Evolutionary conservation across 495 filamentous ascomycete genomes (phyloP), one percentile per base, ranked within the genome.

Genomic region (Elasticomyces elasticus): DNA sequence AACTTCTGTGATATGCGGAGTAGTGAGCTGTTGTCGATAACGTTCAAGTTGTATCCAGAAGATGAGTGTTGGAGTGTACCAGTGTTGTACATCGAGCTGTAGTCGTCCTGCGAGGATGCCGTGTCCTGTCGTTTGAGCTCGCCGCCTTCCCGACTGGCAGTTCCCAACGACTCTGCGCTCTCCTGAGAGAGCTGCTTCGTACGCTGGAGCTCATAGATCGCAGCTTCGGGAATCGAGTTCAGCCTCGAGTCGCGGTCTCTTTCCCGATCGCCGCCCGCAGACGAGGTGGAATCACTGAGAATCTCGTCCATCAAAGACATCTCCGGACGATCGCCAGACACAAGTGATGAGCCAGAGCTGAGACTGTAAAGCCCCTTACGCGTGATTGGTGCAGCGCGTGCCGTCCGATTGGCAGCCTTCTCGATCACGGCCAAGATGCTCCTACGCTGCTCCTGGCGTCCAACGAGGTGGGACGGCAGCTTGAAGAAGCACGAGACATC

Each of bases 401-500:
- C 54, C 7, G 50, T 49, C 2, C 57, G 57, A 59, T 72, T 79
- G 9, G 82, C 76, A 23, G 86, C 80, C 44, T 79, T 81, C 51
- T 91, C 82, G 28, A 94, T 83, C 4, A 90, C 73, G 51, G 73
- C 80, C 5, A 89, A 68, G 11, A 94, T 78, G 52, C 74, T 76
- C 19, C 79, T 69, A 41, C 79, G 80, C 62, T 94, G 88, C 56
- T 80, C 71, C 49, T 80, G 75, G 52, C 88, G 79, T 17, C 89
- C 89, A 52, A 92, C 81, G 78, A 89, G 87, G n/a, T 70, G 68
- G 1, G 78, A 77, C 2, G 89, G 88, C 12, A 94, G 76, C 48
- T 84, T 83, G 66, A 94, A 95, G 61, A 89, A 89, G 1, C 86
- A 89, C 1, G 87, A 91, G 0, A 92, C 76, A 65, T 94, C 88